Conservation (phyloP, 2,329 filamentous ascomycete genomes). For the Colletotrichum sojae region DNA sequence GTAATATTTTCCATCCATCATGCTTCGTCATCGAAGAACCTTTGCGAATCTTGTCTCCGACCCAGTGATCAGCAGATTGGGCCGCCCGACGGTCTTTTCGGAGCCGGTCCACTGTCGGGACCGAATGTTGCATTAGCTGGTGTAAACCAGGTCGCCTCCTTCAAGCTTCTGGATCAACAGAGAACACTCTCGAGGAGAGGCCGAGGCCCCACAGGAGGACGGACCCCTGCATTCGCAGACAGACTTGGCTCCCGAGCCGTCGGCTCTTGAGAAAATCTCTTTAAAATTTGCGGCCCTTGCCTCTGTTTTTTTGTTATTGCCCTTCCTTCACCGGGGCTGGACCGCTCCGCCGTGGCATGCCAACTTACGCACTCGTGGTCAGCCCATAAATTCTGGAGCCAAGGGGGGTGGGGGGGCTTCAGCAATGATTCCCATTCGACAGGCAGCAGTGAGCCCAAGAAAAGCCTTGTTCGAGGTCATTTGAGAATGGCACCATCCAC, state of each 20-base stretch:
- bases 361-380: slow-evolving; percentile 29
- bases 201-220: slow-evolving; percentile 7
- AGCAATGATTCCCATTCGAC: slow-evolving; percentile 20
- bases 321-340: not conserved
- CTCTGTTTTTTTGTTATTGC: not conserved
- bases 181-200: not conserved
- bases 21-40: slow-evolving; percentile 13
- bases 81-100: slow-evolving; percentile 6
- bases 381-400: slow-evolving; percentile 29
- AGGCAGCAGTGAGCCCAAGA: too few relatives aligned
- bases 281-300: slow-evolving; percentile 2
- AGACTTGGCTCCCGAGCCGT: slow-evolving; percentile 32
- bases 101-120: slow-evolving; percentile 23
- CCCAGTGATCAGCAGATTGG: not conserved
- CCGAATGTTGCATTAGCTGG: slow-evolving; percentile 14
- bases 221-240: slow-evolving; percentile 20
- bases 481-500: not conserved
- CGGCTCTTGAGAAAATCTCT: slow-evolving; percentile 36
- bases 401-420: not conserved
- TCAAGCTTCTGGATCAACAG: too few relatives aligned
- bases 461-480: too few relatives aligned
- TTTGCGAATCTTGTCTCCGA: not conserved
- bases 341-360: slow-evolving; percentile 8
- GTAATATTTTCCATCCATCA: not conserved
- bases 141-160: too few relatives aligned